Percentiles rank a stretch among this genome's conserved stretches.
Evolutionary conservation across 2,329 filamentous ascomycete species (phyloP).

Genomic region (Bretziella fagacearum): DNA sequence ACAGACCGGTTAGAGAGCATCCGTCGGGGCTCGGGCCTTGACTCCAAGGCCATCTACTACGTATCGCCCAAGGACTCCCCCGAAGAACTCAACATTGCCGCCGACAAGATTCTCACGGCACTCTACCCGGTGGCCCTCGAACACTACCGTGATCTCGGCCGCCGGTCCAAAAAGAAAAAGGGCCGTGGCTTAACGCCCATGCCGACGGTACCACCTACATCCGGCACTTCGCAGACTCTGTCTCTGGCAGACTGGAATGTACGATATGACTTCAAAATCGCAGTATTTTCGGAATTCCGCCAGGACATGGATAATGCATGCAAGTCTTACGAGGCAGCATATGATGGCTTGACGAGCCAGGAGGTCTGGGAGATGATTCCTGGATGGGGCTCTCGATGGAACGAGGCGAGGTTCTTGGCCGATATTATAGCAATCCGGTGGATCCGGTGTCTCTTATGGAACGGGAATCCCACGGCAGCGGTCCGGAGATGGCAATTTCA

Average conservation of each 20-base stretch:
- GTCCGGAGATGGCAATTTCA: constrained; percentile 69
- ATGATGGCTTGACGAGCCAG: constrained; percentile 63
- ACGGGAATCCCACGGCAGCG: constrained; percentile 59
- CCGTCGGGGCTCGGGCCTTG: constrained; percentile 59
- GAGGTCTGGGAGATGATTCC: constrained; percentile 81
- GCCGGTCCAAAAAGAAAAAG: constrained; percentile 77
- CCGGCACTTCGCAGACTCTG: constrained; percentile 71
- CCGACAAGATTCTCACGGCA: constrained; percentile 52
- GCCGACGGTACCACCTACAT: constrained; percentile 67
- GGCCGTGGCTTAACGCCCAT: constrained; percentile 61
- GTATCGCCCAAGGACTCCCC: constrained; percentile 56
- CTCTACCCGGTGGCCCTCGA: constrained; percentile 64
- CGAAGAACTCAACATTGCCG: constrained; percentile 55
- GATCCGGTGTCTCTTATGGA: constrained; percentile 69
- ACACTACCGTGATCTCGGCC: constrained; percentile 88
- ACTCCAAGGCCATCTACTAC: constrained; percentile 74
- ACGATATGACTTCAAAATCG: constrained; percentile 87
- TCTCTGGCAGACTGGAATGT: constrained; percentile 79
- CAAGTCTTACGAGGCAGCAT: constrained; percentile 72
- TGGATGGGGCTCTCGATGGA: constrained; percentile 78
- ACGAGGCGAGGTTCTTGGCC: constrained; percentile 76
- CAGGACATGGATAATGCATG: constrained; percentile 81
- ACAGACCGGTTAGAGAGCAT: constrained; percentile 62
- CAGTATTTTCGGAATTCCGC: constrained; percentile 77
- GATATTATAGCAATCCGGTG: constrained; percentile 68